These are phyloP conservation scores for Millerozyma acaciae DNA, from an alignment of 805 yeast genomes.

Conservation along the genomic window DNA sequence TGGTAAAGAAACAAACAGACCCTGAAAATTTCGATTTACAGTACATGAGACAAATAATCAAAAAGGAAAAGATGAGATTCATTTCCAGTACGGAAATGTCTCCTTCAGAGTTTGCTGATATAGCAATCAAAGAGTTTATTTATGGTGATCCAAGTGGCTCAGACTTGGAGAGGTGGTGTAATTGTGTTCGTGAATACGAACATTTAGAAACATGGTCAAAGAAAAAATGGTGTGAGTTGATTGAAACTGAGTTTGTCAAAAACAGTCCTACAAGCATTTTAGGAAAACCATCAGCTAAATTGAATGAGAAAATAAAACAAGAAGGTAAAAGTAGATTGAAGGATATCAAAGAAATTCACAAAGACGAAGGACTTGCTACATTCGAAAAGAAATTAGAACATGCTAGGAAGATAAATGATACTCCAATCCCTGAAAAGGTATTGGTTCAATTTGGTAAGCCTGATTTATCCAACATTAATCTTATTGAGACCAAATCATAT, in stretches of 20 bases:
- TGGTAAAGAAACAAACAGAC: constrained; percentile 51
- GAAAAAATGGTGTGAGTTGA: constrained; percentile 62
- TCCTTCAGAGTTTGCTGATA: constrained; percentile 55
- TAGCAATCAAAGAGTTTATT: constrained; percentile 73
- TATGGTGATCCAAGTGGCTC: constrained; percentile 68
- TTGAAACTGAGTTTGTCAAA: constrained; percentile 51
- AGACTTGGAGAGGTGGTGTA: constrained; percentile 52
- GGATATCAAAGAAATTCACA: constrained; percentile 50
- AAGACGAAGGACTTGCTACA: constrained; percentile 54
- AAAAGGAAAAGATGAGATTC: constrained; percentile 59
- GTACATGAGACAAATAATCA: constrained; percentile 65
- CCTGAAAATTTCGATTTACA: constrained; percentile 53
- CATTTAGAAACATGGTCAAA: constrained; percentile 54
- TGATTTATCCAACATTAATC: constrained; percentile 68
- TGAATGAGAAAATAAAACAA: constrained; percentile 51
- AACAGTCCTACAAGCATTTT: constrained; percentile 63
- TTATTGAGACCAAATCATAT: constrained; percentile 66
- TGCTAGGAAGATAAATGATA: constrained; percentile 68
- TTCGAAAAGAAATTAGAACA: constrained; percentile 48
- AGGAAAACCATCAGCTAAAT: constrained; percentile 63
- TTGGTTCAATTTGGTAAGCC: constrained; percentile 63
- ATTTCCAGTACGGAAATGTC: constrained; percentile 60
- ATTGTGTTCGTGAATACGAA: constrained; percentile 58
- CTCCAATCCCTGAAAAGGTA: constrained; percentile 69
- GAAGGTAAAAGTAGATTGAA: constrained; percentile 47